Conservation (phyloP, 2,329 filamentous ascomycete genomes). For the Aspergillus sp. region DNA sequence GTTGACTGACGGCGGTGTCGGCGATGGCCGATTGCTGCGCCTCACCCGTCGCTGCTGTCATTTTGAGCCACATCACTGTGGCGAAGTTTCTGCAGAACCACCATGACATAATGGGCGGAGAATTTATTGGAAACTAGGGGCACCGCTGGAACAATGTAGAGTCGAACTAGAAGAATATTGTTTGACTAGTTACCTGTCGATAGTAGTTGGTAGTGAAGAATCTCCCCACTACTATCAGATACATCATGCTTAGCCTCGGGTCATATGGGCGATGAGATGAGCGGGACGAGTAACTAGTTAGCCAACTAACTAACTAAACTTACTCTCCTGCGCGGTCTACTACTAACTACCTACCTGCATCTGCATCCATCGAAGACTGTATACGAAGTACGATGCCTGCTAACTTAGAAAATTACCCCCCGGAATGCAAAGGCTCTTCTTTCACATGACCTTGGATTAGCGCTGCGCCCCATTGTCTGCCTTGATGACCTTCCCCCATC, state of each 20-base stretch:
- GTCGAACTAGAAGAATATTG: background rate
- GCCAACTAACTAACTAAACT: too few relatives aligned
- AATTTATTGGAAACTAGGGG: background rate
- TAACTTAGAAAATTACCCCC: background rate
- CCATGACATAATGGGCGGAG: slow-evolving; percentile 13
- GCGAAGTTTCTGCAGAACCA: slow-evolving; percentile 17
- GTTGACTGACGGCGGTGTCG: background rate
- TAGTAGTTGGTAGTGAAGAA: background rate
- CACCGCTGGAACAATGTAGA: background rate
- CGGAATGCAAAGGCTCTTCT: background rate
- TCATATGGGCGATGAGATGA: background rate
- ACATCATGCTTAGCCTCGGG: background rate
- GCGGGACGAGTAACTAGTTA: background rate
- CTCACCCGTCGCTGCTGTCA: slow-evolving; percentile 10
- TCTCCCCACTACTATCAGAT: background rate
- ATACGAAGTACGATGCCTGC: background rate
- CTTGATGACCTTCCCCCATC: background rate
- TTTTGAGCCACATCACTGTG: slow-evolving; percentile 15
- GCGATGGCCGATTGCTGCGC: slow-evolving; percentile 18
- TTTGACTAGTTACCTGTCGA: background rate
- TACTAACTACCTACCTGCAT: too few relatives aligned
- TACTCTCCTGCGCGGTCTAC: too few relatives aligned
- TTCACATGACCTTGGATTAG: slow-evolving; percentile 3
- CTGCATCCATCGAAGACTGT: background rate
- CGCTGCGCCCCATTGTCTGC: background rate